Evolutionary conservation across 2,329 filamentous ascomycete species (phyloP).

Genomic region (Rutstroemia sydowiana): DNA sequence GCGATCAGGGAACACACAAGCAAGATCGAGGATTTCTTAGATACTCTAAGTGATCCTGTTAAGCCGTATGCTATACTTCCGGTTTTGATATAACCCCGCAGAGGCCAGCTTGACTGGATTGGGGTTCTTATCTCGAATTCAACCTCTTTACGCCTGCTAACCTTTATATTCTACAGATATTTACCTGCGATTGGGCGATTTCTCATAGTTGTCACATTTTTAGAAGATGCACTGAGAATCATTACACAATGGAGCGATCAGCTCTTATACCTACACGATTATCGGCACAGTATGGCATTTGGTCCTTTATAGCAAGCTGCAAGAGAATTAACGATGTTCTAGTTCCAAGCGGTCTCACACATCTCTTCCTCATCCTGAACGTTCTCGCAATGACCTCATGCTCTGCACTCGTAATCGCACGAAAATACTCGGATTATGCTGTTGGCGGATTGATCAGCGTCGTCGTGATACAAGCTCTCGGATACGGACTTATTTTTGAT

Average conservation of each 20-base stretch:
- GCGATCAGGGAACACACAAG: conserved; percentile 89
- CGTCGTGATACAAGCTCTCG: conserved; percentile 86
- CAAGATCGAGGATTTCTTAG: conserved; percentile 94
- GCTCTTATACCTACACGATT: conserved; percentile 85
- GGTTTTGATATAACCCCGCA: conserved; percentile 8
- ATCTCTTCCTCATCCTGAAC: conserved; percentile 87
- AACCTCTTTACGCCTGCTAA: conserved; percentile 13
- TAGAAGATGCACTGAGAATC: conserved; percentile 93
- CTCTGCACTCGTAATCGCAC: conserved; percentile 79
- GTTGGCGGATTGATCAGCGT: conserved; percentile 85
- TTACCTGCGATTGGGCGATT: conserved; percentile 94
- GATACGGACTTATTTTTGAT: conserved; percentile 97
- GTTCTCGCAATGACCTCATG: conserved; percentile 80
- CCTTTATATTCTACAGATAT: conserved; percentile 51
- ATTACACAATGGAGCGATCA: conserved; percentile 97
- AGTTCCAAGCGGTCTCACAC: conserved; percentile 86
- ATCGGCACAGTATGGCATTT: conserved; percentile 67
- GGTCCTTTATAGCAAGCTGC: not conserved
- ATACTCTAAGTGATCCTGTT: conserved; percentile 78
- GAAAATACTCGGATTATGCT: conserved; percentile 89
- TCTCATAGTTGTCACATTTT: conserved; percentile 94
- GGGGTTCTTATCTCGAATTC: not conserved
- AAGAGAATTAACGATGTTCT: conserved; percentile 16
- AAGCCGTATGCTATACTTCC: conserved; percentile 68
- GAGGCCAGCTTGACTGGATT: conserved; percentile 4